phyloP scores from a whole-genome alignment of 75 land plant species.

The Azolla pinnata region DNA sequence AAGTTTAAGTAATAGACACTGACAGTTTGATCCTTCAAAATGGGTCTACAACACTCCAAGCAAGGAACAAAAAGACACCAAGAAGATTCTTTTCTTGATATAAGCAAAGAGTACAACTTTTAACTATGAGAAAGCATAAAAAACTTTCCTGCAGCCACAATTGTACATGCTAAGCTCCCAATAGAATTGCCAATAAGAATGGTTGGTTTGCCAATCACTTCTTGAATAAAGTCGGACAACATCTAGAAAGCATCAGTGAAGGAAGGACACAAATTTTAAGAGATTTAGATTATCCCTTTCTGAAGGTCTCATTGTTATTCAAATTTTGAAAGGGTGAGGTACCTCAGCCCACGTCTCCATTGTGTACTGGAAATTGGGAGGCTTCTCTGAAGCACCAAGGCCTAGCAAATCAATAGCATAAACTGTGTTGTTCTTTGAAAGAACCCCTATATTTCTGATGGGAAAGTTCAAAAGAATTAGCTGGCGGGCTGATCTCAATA shows the following conservation, averaged over 20 bases:
- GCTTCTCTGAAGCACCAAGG: conserved; percentile 78
- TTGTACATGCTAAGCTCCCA: conserved; percentile 87
- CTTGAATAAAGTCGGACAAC: conserved; percentile 62
- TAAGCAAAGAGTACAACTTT: neutral
- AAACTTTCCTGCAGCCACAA: conserved; percentile 62
- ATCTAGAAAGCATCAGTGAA: no score
- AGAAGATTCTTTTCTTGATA: conserved; percentile 4
- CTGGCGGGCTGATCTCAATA: no score
- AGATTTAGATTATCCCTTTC: no score
- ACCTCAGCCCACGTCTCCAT: conserved; percentile 85
- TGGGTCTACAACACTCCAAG: no score
- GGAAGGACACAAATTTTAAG: no score
- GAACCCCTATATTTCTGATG: conserved; percentile 57
- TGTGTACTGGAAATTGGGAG: conserved; percentile 52
- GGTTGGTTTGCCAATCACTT: conserved; percentile 55
- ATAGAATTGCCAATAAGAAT: conserved; percentile 83
- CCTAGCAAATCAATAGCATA: conserved; percentile 80
- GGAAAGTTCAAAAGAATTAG: no score
- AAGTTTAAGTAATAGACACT: no score
- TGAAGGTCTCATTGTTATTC: no score
- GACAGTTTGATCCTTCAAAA: no score
- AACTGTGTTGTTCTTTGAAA: conserved; percentile 52
- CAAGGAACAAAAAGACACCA: no score
- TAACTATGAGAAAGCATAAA: neutral
- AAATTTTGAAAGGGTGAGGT: no score